phyloP scores from a whole-genome alignment of 306 rosid genomes.

The Cucurbita maxima region DNA sequence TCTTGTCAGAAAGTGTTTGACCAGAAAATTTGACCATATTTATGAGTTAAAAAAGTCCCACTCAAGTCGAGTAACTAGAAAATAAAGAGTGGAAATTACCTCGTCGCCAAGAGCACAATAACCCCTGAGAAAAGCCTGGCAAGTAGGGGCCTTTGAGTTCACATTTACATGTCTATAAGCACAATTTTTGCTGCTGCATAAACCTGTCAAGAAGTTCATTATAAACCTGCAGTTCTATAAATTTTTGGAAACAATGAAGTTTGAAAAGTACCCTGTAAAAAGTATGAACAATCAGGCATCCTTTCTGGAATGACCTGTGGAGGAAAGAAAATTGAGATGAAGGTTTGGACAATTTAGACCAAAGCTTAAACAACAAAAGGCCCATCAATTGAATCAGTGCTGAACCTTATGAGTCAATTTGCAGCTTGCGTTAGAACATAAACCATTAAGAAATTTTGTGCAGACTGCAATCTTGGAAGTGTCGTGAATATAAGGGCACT shows the following conservation, averaged over 20 bases:
- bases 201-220: slow-evolving; percentile 55
- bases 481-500: slow-evolving; percentile 89
- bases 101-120: slow-evolving; percentile 85
- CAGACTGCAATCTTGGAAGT: slow-evolving; percentile 93
- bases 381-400: background rate
- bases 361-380: background rate
- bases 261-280: slow-evolving; percentile 54
- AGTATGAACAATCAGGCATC: slow-evolving; percentile 93
- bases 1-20: background rate
- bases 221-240: slow-evolving; percentile 22
- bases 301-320: slow-evolving; percentile 95
- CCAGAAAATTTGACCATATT: background rate
- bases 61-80: background rate
- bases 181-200: slow-evolving; percentile 68
- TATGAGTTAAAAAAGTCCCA: background rate
- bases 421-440: slow-evolving; percentile 76
- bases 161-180: slow-evolving; percentile 93
- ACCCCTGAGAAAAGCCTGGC: slow-evolving; percentile 90
- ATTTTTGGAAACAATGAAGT: slow-evolving; percentile 1
- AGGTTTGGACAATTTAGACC: slow-evolving; percentile 6
- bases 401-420: slow-evolving; percentile 91
- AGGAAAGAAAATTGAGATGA: slow-evolving; percentile 14
- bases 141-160: slow-evolving; percentile 66
- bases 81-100: slow-evolving; percentile 33
- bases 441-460: slow-evolving; percentile 85